Percentiles rank a stretch among this genome's conserved stretches.
Evolutionary conservation across 345 rosid genomes (phyloP).

Genomic region (Camelina hispida): DNA sequence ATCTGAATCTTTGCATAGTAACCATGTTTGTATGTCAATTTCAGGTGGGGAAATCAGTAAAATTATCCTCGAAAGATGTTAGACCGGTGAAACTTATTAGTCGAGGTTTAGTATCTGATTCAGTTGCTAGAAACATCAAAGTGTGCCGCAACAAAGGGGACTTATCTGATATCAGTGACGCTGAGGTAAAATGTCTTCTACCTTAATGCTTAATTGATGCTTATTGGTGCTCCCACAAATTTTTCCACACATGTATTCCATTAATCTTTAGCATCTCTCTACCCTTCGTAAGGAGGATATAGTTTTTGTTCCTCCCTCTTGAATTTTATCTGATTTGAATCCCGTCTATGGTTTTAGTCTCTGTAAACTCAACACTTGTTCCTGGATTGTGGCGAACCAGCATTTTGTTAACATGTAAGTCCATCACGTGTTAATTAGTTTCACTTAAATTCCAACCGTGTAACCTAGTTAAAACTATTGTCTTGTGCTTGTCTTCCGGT

Average conservation of each 20-base stretch:
- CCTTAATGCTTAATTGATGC: conserved; percentile 12
- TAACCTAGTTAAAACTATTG: conserved; percentile 5
- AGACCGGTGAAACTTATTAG: not conserved
- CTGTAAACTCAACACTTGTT: conserved; percentile 40
- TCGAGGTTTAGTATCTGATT: conserved; percentile 25
- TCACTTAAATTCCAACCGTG: conserved; percentile 19
- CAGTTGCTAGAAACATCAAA: conserved; percentile 10
- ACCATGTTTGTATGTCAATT: not conserved
- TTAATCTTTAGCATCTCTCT: not conserved
- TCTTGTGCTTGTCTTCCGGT: conserved; percentile 7
- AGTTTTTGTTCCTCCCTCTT: not conserved
- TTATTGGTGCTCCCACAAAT: not conserved
- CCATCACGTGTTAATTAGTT: conserved; percentile 3
- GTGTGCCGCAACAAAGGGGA: conserved; percentile 24
- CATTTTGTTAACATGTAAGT: conserved; percentile 39
- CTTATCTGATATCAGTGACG: conserved; percentile 42
- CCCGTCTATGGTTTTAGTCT: conserved; percentile 39
- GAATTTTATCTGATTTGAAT: conserved; percentile 30
- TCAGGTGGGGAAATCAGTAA: conserved; percentile 40
- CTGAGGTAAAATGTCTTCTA: conserved; percentile 39
- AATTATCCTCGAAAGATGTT: conserved; percentile 8
- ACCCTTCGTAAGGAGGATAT: not conserved
- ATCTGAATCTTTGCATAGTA: not conserved
- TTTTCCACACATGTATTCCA: conserved; percentile 1
- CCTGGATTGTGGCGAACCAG: conserved; percentile 36